Conservation (phyloP, 2,329 filamentous ascomycete genomes). For the Sarocladium oryzae region DNA sequence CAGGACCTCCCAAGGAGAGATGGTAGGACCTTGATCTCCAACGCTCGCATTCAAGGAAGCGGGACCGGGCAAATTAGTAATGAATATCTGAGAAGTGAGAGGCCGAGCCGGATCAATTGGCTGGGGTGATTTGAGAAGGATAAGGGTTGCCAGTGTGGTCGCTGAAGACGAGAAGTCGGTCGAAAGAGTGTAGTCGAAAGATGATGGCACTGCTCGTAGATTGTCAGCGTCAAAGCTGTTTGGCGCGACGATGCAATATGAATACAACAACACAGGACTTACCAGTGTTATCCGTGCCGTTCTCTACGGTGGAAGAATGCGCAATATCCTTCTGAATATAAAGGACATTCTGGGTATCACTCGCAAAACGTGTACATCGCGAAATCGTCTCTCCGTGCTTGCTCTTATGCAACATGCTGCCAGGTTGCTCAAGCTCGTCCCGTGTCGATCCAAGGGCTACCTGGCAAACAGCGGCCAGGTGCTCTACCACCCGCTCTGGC, state of each 20-base stretch:
- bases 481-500: constrained; percentile 62
- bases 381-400: constrained; percentile 74
- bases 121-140: constrained; percentile 81
- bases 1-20: constrained; percentile 85
- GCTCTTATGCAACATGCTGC: constrained; percentile 72
- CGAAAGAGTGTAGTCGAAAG: constrained; percentile 72
- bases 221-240: constrained; percentile 11
- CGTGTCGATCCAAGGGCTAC: constrained; percentile 69
- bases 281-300: constrained; percentile 41
- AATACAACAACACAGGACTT: constrained; percentile 17
- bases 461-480: constrained; percentile 64
- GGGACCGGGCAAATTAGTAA: constrained; percentile 84
- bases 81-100: constrained; percentile 81
- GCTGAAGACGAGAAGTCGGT: constrained; percentile 74
- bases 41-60: constrained; percentile 61
- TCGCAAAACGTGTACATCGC: constrained; percentile 82
- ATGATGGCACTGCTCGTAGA: constrained; percentile 30
- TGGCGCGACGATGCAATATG: background rate
- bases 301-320: constrained; percentile 44
- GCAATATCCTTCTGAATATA: constrained; percentile 84
- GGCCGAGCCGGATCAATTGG: constrained; percentile 80
- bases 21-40: constrained; percentile 62
- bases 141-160: constrained; percentile 78
- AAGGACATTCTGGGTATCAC: constrained; percentile 78
- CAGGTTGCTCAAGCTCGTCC: constrained; percentile 71